Evolutionary conservation across 129 eudicot genomes (phyloP).

Genomic region (Oenanthe sinensis): DNA sequence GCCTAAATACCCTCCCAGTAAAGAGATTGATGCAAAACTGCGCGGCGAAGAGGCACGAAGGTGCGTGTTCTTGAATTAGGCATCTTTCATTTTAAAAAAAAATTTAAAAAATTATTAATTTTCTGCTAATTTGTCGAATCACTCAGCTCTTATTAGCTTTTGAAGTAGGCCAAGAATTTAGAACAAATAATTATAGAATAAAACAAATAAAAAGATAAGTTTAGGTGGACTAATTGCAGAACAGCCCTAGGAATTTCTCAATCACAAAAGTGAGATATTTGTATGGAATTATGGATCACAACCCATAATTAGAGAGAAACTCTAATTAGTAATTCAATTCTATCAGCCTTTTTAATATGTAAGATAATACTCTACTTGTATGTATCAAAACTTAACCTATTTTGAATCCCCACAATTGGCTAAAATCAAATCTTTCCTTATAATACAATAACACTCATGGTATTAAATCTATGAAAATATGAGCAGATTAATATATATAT

Average conservation of each 20-base stretch:
- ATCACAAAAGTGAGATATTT: background rate
- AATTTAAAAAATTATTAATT: background rate
- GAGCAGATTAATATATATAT: no score
- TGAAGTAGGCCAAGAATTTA: background rate
- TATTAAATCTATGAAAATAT: background rate
- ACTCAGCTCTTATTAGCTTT: background rate
- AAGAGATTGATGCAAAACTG: constrained; percentile 81
- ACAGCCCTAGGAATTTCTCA: background rate
- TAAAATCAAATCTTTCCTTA: background rate
- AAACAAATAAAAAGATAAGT: background rate
- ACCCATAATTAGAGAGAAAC: background rate
- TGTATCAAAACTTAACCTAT: background rate
- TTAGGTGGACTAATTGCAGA: background rate
- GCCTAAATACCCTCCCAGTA: constrained; percentile 91
- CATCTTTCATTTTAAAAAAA: background rate
- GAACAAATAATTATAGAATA: background rate
- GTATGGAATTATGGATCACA: background rate
- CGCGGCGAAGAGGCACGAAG: constrained; percentile 77
- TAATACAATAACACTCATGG: background rate
- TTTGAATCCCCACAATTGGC: background rate
- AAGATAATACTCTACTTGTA: background rate
- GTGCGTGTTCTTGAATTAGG: constrained; percentile 24
- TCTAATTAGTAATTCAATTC: no score
- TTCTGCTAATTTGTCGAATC: background rate
- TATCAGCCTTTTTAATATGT: background rate